phyloP scores from a whole-genome alignment of 1,284 basidiomycete genomes.

The Phylloboletellus chloephorus region DNA sequence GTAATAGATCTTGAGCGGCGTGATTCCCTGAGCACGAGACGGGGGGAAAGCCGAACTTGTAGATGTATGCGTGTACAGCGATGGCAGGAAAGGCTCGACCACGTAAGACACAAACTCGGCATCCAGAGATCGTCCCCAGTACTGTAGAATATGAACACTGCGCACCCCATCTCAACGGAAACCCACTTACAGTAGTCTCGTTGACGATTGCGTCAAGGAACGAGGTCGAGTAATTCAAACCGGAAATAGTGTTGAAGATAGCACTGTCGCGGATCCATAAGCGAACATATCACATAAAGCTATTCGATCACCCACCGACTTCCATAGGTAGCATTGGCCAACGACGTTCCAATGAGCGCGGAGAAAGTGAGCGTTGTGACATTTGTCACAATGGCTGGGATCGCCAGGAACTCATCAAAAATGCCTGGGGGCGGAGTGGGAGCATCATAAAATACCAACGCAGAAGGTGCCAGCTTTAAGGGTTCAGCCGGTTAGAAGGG shows the following conservation, averaged over 20 bases:
- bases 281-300: no score
- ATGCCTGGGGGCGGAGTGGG: conserved; percentile 44
- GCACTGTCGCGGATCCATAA: conserved; percentile 4
- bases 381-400: conserved; percentile 29
- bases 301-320: conserved; percentile 12
- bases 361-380: conserved; percentile 33
- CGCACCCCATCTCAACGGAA: neutral
- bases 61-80: conserved; percentile 38
- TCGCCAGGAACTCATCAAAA: conserved; percentile 41
- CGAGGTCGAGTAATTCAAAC: conserved; percentile 4
- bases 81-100: conserved; percentile 51
- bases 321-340: neutral
- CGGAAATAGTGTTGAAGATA: conserved; percentile 17
- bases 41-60: conserved; percentile 45
- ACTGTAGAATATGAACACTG: conserved; percentile 6
- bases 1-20: conserved; percentile 47
- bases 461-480: no score
- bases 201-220: conserved; percentile 14
- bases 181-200: conserved; percentile 12
- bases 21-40: conserved; percentile 33
- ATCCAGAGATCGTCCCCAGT: conserved; percentile 1
- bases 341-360: conserved; percentile 22
- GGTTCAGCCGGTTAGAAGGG: no score
- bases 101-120: conserved; percentile 41
- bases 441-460: conserved; percentile 57